phyloP scores from a whole-genome alignment of 1,284 basidiomycete species.

The Irpex sp. region DNA sequence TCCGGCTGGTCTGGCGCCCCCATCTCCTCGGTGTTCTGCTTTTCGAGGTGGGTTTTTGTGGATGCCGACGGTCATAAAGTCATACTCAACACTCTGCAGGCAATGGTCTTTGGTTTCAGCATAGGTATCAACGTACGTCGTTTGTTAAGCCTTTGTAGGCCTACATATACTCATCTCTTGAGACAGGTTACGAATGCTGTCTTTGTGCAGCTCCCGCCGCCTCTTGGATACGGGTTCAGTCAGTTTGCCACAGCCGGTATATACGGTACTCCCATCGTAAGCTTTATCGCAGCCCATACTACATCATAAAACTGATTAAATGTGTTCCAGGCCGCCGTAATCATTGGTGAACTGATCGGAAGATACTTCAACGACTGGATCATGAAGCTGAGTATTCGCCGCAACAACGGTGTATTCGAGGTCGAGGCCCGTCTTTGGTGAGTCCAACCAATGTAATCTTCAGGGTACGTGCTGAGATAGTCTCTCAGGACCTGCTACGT shows the following conservation, averaged over 20 bases:
- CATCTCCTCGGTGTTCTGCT: slow-evolving; percentile 64
- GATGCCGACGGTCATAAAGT: slow-evolving; percentile 1
- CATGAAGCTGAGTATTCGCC: slow-evolving; percentile 61
- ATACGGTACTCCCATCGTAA: slow-evolving; percentile 74
- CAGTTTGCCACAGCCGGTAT: slow-evolving; percentile 60
- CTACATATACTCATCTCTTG: neutral
- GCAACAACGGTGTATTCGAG: slow-evolving; percentile 77
- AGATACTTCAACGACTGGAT: slow-evolving; percentile 77
- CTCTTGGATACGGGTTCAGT: slow-evolving; percentile 67
- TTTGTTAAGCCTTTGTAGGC: neutral
- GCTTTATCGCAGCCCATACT: slow-evolving; percentile 20
- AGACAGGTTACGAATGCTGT: slow-evolving; percentile 76
- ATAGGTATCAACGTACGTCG: slow-evolving; percentile 77
- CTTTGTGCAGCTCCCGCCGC: slow-evolving; percentile 67
- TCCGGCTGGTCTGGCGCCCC: slow-evolving; percentile 72
- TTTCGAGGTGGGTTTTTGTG: slow-evolving; percentile 56
- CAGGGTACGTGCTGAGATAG: neutral
- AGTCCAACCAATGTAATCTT: slow-evolving; percentile 22
- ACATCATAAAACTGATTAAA: neutral
- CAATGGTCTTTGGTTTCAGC: slow-evolving; percentile 71
- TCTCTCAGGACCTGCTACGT: slow-evolving; percentile 67
- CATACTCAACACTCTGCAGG: slow-evolving; percentile 39
- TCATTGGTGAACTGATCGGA: slow-evolving; percentile 77
- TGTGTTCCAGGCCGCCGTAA: slow-evolving; percentile 56
- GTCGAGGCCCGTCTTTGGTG: slow-evolving; percentile 78